Evolutionary conservation across 306 rosid genomes (phyloP).

Genomic region (Sphenostylis stenocarpa): DNA sequence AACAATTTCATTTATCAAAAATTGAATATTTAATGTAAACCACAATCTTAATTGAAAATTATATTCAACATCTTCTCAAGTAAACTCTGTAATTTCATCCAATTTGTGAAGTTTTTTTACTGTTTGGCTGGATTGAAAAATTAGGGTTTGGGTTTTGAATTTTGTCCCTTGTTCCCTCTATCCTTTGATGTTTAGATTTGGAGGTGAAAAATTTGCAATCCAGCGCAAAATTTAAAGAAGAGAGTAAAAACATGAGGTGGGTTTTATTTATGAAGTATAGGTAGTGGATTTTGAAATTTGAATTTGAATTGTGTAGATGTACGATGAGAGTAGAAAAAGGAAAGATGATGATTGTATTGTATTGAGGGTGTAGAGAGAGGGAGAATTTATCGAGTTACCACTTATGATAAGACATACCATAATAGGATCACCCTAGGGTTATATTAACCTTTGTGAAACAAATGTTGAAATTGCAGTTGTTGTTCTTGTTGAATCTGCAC

Average conservation of each 20-base stretch:
- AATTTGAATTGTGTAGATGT: not conserved
- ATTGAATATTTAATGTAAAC: not conserved
- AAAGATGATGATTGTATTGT: not conserved
- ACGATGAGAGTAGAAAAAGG: slow-evolving; percentile 17
- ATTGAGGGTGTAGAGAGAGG: not conserved
- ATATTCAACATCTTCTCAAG: not conserved
- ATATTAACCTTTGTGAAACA: not conserved
- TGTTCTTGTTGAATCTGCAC: not conserved
- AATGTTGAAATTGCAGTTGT: not conserved
- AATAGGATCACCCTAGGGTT: slow-evolving; percentile 9
- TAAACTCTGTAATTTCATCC: not conserved
- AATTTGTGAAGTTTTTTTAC: slow-evolving; percentile 4
- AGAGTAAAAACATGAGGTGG: not conserved
- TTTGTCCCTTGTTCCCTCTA: not conserved
- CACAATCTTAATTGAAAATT: not conserved
- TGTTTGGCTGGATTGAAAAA: not conserved
- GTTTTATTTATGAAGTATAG: not conserved
- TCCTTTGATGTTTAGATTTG: not conserved
- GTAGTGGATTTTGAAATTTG: slow-evolving; percentile 3
- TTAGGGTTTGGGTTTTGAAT: slow-evolving; percentile 11
- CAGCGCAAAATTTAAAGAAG: not conserved
- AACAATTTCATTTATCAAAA: not conserved
- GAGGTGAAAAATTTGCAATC: slow-evolving; percentile 5
- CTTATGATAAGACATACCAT: not conserved
- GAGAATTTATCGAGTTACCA: not conserved